A percentile compares a stretch with the other conserved stretches of the same genome.
These are phyloP conservation scores for Aspergillus nomiae DNA, from an alignment of 2,329 filamentous ascomycete genomes.

Conservation along the genomic window DNA sequence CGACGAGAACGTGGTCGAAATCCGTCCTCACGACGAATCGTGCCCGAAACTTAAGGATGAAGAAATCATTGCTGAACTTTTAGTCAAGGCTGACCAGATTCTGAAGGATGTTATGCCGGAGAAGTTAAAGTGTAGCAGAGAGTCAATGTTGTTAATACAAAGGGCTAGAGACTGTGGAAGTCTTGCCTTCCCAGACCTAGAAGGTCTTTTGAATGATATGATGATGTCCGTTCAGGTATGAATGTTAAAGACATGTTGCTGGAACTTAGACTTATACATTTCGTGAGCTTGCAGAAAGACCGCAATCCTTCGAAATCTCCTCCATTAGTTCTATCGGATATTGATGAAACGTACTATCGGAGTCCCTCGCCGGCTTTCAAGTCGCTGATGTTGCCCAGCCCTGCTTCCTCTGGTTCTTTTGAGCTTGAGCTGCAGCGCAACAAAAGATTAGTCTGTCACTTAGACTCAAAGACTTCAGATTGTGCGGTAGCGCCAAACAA, in stretches of 20 bases:
- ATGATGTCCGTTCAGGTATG: constrained; percentile 18
- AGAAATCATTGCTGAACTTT: background rate
- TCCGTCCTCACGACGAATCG: constrained; percentile 1
- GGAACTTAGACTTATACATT: background rate
- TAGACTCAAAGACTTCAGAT: background rate
- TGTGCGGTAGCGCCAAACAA: background rate
- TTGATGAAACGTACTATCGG: background rate
- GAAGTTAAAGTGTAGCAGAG: constrained; percentile 28
- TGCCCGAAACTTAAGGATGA: background rate
- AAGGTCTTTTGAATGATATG: constrained; percentile 21
- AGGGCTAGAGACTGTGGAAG: constrained; percentile 29
- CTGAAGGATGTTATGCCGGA: constrained; percentile 20
- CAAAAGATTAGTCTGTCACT: background rate
- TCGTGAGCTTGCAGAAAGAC: background rate
- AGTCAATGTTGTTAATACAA: constrained; percentile 29
- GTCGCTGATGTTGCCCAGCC: constrained; percentile 17
- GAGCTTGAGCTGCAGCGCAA: background rate
- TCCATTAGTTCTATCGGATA: constrained; percentile 6
- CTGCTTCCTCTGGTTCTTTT: constrained; percentile 4
- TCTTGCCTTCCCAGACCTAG: constrained; percentile 24
- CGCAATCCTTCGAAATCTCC: background rate
- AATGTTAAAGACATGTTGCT: background rate
- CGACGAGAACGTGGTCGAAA: background rate
- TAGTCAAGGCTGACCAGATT: background rate
- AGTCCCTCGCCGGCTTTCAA: constrained; percentile 4